Conservation (phyloP, 2,329 filamentous ascomycete species). For the Daldinia sp. region DNA sequence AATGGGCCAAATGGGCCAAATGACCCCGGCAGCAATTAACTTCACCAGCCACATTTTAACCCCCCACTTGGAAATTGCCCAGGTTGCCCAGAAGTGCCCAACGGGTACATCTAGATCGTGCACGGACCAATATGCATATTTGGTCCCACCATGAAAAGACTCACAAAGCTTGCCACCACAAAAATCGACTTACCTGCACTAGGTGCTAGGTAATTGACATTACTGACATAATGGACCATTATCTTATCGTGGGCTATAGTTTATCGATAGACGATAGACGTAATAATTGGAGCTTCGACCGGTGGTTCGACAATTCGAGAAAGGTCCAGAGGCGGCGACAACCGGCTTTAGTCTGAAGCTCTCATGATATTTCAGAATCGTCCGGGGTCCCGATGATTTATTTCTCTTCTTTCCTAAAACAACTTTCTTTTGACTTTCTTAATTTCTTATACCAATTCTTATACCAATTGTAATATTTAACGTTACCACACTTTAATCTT, state of each 20-base stretch:
- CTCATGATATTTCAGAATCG: conserved; percentile 36
- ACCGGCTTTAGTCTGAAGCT: conserved; percentile 29
- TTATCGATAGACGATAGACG: conserved; percentile 48
- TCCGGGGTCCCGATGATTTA: conserved; percentile 20
- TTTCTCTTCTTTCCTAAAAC: conserved; percentile 28
- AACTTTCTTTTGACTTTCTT: conserved; percentile 16
- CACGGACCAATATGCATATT: background rate
- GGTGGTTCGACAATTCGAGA: conserved; percentile 48
- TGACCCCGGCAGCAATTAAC: conserved; percentile 22
- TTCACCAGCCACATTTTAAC: conserved; percentile 33
- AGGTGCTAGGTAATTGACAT: background rate
- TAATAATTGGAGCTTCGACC: conserved; percentile 35
- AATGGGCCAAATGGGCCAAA: conserved; percentile 13
- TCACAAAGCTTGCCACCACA: conserved; percentile 6
- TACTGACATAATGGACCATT: conserved; percentile 3
- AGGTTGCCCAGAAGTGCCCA: background rate
- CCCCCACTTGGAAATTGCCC: conserved; percentile 13
- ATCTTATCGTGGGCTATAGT: conserved; percentile 14
- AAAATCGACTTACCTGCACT: background rate
- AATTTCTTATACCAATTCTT: conserved; percentile 9
- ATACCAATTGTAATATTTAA: conserved; percentile 4
- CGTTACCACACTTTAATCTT: conserved; percentile 4
- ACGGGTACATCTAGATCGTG: no score
- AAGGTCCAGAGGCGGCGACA: conserved; percentile 45
- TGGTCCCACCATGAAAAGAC: background rate